Evolutionary conservation across 495 filamentous ascomycete genomes (phyloP).

Genomic region (Xylaria intraflava): DNA sequence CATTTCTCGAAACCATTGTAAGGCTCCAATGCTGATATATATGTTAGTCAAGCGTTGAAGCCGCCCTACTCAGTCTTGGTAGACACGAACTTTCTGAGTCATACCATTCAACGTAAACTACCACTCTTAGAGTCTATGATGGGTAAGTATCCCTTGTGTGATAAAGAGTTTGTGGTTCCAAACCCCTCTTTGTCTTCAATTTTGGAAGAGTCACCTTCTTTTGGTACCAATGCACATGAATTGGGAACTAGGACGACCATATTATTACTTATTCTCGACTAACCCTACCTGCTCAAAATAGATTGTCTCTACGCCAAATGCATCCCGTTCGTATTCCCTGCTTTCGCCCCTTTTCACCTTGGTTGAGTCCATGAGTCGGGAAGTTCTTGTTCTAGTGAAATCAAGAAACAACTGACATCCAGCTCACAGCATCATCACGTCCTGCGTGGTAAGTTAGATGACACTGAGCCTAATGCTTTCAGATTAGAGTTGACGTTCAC

Average conservation of each 20-base stretch:
- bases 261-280: neutral
- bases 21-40: neutral
- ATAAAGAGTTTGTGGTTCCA: neutral
- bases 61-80: conserved; percentile 83
- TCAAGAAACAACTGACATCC: neutral
- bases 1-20: neutral
- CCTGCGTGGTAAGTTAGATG: conserved; percentile 48
- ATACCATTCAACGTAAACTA: conserved; percentile 85
- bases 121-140: conserved; percentile 73
- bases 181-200: neutral
- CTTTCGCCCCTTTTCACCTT: neutral
- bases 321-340: conserved; percentile 36
- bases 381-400: neutral
- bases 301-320: conserved; percentile 66
- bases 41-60: conserved; percentile 57
- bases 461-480: neutral
- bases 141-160: conserved; percentile 2
- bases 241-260: neutral
- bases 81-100: conserved; percentile 91
- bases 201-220: neutral
- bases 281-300: conserved; percentile 19
- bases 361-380: no score
- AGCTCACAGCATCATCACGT: conserved; percentile 50
- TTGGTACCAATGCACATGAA: neutral
- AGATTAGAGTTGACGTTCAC: neutral